A percentile compares a stretch with the other conserved stretches of the same genome.
phyloP scores from a whole-genome alignment of 2,329 filamentous ascomycete genomes.

The Clonostachys rhizophaga region DNA sequence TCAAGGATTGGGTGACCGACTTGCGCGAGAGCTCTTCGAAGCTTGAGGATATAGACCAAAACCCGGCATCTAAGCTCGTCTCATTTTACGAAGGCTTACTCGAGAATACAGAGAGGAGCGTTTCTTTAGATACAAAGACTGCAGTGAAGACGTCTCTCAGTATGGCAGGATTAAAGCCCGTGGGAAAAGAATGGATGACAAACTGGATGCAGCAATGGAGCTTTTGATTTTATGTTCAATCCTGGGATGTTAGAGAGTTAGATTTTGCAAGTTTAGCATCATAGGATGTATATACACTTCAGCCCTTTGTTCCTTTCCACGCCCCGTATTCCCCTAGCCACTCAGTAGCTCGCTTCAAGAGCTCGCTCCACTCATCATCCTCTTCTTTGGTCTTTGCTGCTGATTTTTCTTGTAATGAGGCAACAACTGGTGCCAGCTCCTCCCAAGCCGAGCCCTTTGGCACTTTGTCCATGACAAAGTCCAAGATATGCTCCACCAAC shows the following conservation, averaged over 20 bases:
- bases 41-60: slow-evolving; percentile 28
- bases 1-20: slow-evolving; percentile 37
- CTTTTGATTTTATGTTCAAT: slow-evolving; percentile 7
- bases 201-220: slow-evolving; percentile 44
- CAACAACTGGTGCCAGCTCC: no score
- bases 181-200: slow-evolving; percentile 36
- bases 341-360: not conserved
- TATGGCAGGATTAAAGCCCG: slow-evolving; percentile 28
- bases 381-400: no score
- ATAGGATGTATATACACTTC: not conserved
- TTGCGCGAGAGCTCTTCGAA: slow-evolving; percentile 33
- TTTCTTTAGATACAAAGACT: slow-evolving; percentile 30
- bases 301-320: not conserved
- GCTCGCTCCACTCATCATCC: no score
- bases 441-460: no score
- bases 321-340: not conserved
- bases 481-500: no score
- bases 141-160: slow-evolving; percentile 33
- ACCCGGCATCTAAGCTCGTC: slow-evolving; percentile 46
- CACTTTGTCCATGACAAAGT: no score
- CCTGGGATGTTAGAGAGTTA: no score
- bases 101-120: slow-evolving; percentile 11
- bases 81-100: slow-evolving; percentile 49
- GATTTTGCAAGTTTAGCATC: no score
- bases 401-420: no score